Conservation (phyloP, 257 asterid genomes). For the Schizonepeta tenuifolia region DNA sequence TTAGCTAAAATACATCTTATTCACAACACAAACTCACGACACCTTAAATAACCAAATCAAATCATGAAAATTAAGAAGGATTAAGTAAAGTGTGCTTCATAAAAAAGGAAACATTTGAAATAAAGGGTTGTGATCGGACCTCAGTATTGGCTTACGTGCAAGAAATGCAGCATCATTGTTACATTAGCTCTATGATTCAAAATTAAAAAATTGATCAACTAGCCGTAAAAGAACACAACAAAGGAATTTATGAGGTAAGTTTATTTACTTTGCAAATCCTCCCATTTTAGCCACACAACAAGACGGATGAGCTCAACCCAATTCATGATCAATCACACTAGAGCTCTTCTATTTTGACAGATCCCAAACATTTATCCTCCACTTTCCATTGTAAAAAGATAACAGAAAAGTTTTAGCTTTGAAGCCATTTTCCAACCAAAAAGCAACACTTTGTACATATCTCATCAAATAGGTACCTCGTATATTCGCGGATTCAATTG, state of each 20-base stretch:
- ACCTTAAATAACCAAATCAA: too few species aligned
- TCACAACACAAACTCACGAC: too few species aligned
- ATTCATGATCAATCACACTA: constrained; percentile 60
- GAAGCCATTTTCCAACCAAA: not conserved
- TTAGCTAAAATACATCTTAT: too few species aligned
- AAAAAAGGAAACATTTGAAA: too few species aligned
- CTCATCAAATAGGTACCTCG: constrained; percentile 47
- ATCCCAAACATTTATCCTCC: constrained; percentile 44
- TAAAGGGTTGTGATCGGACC: too few species aligned
- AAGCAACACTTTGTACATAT: not conserved
- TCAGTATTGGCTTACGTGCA: too few species aligned
- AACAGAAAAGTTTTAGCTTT: not conserved
- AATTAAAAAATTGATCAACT: constrained; percentile 6
- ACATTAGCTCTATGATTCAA: constrained; percentile 49
- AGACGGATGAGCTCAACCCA: constrained; percentile 43
- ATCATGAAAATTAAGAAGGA: too few species aligned
- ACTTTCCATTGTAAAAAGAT: constrained; percentile 39
- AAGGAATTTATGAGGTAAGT: constrained; percentile 9
- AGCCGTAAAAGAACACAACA: not conserved
- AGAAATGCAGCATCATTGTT: constrained; percentile 47
- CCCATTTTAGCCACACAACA: constrained; percentile 55
- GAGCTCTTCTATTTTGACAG: constrained; percentile 61
- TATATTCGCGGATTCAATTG: constrained; percentile 38
- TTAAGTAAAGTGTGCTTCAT: too few species aligned
- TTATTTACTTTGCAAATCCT: constrained; percentile 54